A percentile compares a stretch with the other conserved stretches of the same genome.
Conservation (phyloP, 257 asterid genomes). For the Fraxinus quadrangulata region DNA sequence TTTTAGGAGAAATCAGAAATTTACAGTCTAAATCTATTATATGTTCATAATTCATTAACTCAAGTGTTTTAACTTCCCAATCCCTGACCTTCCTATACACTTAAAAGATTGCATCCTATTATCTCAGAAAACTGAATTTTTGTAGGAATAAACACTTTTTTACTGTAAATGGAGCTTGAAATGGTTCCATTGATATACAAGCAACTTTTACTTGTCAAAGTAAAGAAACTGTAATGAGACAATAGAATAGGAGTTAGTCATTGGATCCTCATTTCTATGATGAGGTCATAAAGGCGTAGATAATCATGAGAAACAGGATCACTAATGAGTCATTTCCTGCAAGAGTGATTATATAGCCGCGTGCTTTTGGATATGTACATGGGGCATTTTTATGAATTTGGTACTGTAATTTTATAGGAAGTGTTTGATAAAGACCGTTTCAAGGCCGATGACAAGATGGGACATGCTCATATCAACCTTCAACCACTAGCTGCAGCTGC, state of each 20-base stretch:
- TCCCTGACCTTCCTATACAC: not conserved
- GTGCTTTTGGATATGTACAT: not conserved
- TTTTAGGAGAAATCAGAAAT: not conserved
- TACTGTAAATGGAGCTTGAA: not conserved
- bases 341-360: not conserved
- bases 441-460: constrained; percentile 57
- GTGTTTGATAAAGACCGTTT: constrained; percentile 52
- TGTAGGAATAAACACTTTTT: not conserved
- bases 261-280: not conserved
- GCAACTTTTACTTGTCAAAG: not conserved
- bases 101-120: not conserved
- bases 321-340: not conserved
- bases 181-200: not conserved
- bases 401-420: constrained; percentile 32
- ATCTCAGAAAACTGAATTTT: not conserved
- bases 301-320: not conserved
- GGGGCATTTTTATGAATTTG: not conserved
- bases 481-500: constrained; percentile 48
- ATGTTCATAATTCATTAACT: too few species aligned
- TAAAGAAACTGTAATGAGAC: not conserved
- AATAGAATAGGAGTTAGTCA: not conserved
- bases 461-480: constrained; percentile 42
- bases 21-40: not conserved
- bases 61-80: too few species aligned
- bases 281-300: not conserved